Evolutionary conservation across 768 basidiomycete species (phyloP).

Genomic region (Myochromella boudieri): DNA sequence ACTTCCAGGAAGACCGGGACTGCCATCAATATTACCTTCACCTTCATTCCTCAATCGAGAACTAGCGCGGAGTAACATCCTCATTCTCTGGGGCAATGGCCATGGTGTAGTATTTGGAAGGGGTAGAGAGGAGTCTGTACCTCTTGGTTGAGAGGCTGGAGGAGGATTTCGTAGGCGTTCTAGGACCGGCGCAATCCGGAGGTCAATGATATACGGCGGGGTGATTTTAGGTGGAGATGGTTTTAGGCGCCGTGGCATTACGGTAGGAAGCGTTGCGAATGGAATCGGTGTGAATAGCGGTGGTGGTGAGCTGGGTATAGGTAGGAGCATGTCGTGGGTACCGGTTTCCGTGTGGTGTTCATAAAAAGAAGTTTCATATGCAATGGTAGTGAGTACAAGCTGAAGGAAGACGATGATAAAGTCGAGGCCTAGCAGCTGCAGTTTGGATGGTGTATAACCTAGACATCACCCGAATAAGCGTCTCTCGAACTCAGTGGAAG

Average conservation of each 20-base stretch:
- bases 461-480: slow-evolving; percentile 4
- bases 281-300: slow-evolving; percentile 23
- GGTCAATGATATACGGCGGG: slow-evolving; percentile 59
- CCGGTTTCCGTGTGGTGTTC: slow-evolving; percentile 36
- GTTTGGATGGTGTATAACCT: slow-evolving; percentile 64
- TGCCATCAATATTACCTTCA: slow-evolving; percentile 22
- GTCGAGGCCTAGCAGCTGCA: slow-evolving; percentile 68
- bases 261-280: slow-evolving; percentile 18
- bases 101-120: slow-evolving; percentile 61
- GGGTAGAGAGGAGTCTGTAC: slow-evolving; percentile 42
- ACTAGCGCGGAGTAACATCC: slow-evolving; percentile 52
- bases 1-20: slow-evolving; percentile 36
- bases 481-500: neutral
- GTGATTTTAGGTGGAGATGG: slow-evolving; percentile 24
- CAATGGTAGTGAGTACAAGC: slow-evolving; percentile 61
- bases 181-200: slow-evolving; percentile 54
- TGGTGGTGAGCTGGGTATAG: slow-evolving; percentile 28
- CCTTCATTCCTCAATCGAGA: slow-evolving; percentile 34
- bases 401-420: slow-evolving; percentile 67
- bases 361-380: slow-evolving; percentile 59
- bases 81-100: slow-evolving; percentile 47
- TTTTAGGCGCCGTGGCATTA: slow-evolving; percentile 22
- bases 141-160: slow-evolving; percentile 30
- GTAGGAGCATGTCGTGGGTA: slow-evolving; percentile 37
- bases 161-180: slow-evolving; percentile 57